Evolutionary conservation across 805 yeast genomes (phyloP), one percentile per base, ranked within the genome.

Genomic region (Yarrowia divulgata): DNA sequence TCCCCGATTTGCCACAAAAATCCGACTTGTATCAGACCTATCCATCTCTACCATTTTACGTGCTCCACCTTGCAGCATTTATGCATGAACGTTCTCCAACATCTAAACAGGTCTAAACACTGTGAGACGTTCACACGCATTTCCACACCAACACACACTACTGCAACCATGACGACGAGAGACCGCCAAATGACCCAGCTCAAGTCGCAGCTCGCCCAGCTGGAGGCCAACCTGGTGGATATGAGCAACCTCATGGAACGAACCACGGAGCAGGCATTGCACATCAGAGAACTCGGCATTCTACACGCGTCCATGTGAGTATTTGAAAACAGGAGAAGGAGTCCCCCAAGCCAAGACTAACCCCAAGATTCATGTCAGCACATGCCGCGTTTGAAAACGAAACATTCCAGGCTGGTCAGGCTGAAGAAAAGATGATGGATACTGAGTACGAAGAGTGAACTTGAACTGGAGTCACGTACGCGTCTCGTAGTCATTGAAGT

Each of bases 171-270:
- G 57, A 63, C 63, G 4, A 48, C 57, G 10, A 50, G 69, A 66
- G 62, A 66, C 67, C 79, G 87, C 8, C 88, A 86, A 72, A 73
- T 85, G 69, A 79, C 85, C 43, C 85, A 84, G 72, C 76, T 85
- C 37, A 84, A 83, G 69, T 80, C 85, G 37, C 87, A 85, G 72
- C 75, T 85, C n/a, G 84, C 85, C 0, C 83, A 84, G 71, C 77
- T 87, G n/a, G 87, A 85, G 71, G 84, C 88, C 8, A 87, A 87
- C 71, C 71, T 87, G 16, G 73, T 81, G 9, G 88, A 86, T 69
- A 81, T 87, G 73, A 85, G 85, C 72, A 83, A 80, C 69, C 76
- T 86, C 69, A 75, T 87, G 40, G 79, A 80, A 48, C 83, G 84
- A 10, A 85, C 89, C 3, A 77, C 84, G 9, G 80, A 81, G 29